These are phyloP conservation scores for Colletotrichum sansevieriae DNA, from an alignment of 2,329 filamentous ascomycete species.

Conservation along the genomic window DNA sequence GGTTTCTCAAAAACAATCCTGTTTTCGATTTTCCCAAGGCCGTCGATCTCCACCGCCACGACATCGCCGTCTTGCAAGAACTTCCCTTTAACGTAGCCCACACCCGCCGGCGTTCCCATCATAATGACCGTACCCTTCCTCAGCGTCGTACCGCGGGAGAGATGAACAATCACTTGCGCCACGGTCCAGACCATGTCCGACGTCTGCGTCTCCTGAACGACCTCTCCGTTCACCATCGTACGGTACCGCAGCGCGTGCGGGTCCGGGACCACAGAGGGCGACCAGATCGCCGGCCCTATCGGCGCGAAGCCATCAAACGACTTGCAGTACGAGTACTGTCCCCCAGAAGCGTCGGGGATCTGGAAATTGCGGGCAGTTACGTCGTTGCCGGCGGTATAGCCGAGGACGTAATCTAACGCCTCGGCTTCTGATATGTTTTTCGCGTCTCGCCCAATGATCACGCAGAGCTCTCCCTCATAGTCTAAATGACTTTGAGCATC, in stretches of 20 bases:
- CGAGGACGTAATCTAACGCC: conserved; percentile 65
- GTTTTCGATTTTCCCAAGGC: conserved; percentile 49
- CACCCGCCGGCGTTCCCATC: conserved; percentile 61
- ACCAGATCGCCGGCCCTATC: conserved; percentile 58
- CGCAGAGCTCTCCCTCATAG: conserved; percentile 65
- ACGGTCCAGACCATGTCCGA: conserved; percentile 61
- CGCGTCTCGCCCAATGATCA: conserved; percentile 61
- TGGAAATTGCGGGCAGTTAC: conserved; percentile 63
- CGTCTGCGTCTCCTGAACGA: conserved; percentile 56
- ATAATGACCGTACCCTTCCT: conserved; percentile 61
- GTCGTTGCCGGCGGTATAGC: conserved; percentile 69
- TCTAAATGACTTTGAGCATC: conserved; percentile 58
- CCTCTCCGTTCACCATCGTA: conserved; percentile 59
- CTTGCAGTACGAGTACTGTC: conserved; percentile 66
- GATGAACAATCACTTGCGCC: conserved; percentile 56
- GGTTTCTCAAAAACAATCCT: conserved; percentile 48
- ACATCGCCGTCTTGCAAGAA: conserved; percentile 53
- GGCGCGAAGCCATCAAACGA: conserved; percentile 64
- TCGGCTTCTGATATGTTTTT: conserved; percentile 62
- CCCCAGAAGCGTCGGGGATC: conserved; percentile 53
- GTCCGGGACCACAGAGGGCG: conserved; percentile 45
- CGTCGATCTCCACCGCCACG: conserved; percentile 48
- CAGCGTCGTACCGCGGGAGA: conserved; percentile 60
- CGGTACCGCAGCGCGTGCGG: conserved; percentile 37
- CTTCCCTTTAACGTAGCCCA: conserved; percentile 50